A percentile compares a stretch with the other conserved stretches of the same genome.
phyloP scores from a whole-genome alignment of 257 asterid genomes.

The Agastache rugosa region DNA sequence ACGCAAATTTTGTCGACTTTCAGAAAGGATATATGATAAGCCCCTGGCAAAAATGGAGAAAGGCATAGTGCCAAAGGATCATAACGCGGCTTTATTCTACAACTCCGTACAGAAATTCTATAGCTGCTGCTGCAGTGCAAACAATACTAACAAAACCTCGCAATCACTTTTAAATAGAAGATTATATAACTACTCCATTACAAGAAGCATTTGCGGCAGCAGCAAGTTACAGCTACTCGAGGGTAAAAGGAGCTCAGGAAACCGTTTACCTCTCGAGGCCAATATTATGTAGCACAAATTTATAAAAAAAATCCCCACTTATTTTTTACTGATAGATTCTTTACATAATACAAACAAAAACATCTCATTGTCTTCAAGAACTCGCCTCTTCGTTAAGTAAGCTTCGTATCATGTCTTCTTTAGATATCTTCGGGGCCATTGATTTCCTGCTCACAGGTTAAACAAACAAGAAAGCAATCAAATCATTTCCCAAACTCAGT shows the following conservation, averaged over 20 bases:
- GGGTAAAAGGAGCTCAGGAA: constrained; percentile 15
- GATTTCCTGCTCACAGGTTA: constrained; percentile 61
- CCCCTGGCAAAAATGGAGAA: no score
- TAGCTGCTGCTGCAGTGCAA: neutral
- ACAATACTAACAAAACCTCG: neutral
- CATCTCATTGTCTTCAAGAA: constrained; percentile 12
- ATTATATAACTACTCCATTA: constrained; percentile 2
- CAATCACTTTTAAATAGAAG: neutral
- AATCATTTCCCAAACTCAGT: neutral
- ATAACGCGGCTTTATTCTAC: neutral
- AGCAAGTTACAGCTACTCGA: neutral
- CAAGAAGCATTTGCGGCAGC: constrained; percentile 33
- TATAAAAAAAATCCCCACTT: constrained; percentile 33
- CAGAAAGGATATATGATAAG: no score
- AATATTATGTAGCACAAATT: constrained; percentile 21
- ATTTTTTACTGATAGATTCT: constrained; percentile 28
- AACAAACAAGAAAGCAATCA: constrained; percentile 23
- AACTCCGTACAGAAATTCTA: neutral
- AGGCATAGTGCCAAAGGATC: no score
- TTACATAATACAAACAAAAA: constrained; percentile 39
- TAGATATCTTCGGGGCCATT: constrained; percentile 81
- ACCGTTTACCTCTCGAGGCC: constrained; percentile 7
- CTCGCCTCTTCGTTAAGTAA: constrained; percentile 12
- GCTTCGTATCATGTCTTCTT: constrained; percentile 24
- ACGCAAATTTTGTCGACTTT: no score